Evolutionary conservation across 257 asterid genomes (phyloP).

Genomic region (Solanum bukasovii): DNA sequence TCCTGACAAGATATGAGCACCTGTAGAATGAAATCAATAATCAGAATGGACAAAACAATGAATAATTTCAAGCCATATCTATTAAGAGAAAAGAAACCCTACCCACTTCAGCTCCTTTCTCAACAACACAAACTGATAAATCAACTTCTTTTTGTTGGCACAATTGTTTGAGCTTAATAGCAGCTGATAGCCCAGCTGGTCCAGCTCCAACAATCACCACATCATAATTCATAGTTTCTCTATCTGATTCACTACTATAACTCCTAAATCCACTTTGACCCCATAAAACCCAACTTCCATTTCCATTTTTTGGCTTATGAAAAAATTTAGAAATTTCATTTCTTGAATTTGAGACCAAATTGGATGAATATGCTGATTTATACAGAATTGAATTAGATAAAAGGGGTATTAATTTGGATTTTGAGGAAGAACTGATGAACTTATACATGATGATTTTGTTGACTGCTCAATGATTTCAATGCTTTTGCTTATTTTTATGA

Average conservation of each 20-base stretch:
- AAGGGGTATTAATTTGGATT: background rate
- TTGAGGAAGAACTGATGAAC: background rate
- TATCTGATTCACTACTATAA: slow-evolving; percentile 30
- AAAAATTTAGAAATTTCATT: background rate
- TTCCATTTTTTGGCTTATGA: background rate
- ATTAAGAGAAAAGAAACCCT: background rate
- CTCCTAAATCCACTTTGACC: slow-evolving; percentile 15
- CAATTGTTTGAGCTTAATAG: slow-evolving; percentile 77
- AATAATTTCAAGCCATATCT: background rate
- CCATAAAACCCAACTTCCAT: background rate
- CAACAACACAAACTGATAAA: slow-evolving; percentile 86
- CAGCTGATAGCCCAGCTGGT: slow-evolving; percentile 96
- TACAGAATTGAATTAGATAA: background rate
- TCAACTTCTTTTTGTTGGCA: slow-evolving; percentile 66
- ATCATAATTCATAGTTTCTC: slow-evolving; percentile 76
- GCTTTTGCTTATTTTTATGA: background rate
- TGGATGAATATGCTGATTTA: background rate
- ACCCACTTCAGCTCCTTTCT: slow-evolving; percentile 99
- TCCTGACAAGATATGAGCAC: slow-evolving; percentile 94
- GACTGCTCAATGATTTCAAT: background rate
- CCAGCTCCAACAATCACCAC: slow-evolving; percentile 97
- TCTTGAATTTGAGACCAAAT: background rate
- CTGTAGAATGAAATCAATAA: slow-evolving; percentile 16
- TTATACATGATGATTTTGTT: background rate
- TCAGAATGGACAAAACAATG: background rate